Evolutionary conservation across 2,329 filamentous ascomycete genomes (phyloP).

Genomic region (Fusarium sp.): DNA sequence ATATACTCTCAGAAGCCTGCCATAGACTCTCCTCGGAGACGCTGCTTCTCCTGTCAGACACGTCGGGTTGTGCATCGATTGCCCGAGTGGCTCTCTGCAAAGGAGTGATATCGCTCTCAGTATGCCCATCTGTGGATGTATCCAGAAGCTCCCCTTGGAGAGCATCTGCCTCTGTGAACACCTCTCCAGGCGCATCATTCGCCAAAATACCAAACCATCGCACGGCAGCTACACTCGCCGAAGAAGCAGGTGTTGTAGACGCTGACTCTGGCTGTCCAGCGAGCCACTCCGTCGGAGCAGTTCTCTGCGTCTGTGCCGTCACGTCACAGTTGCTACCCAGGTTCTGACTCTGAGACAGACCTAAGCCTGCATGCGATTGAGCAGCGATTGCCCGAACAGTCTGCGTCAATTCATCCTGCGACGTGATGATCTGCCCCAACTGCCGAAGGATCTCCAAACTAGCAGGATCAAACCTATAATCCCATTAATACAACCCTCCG

Average conservation of each 20-base stretch:
- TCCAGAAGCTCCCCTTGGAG: constrained; percentile 18
- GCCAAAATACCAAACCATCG: constrained; percentile 44
- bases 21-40: constrained; percentile 34
- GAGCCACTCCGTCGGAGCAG: constrained; percentile 10
- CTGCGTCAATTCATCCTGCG: constrained; percentile 37
- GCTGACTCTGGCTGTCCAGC: constrained; percentile 29
- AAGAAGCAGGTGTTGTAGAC: constrained; percentile 39
- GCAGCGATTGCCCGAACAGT: constrained; percentile 27
- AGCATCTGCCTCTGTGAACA: background rate
- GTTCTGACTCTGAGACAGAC: background rate
- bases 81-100: constrained; percentile 32
- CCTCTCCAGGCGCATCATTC: constrained; percentile 27
- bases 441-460: constrained; percentile 50
- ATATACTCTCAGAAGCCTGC: constrained; percentile 38
- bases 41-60: background rate
- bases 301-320: background rate
- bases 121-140: background rate
- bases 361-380: background rate
- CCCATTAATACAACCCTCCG: background rate
- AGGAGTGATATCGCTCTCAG: constrained; percentile 23
- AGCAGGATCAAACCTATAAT: constrained; percentile 50
- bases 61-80: constrained; percentile 31
- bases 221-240: constrained; percentile 39
- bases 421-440: constrained; percentile 35
- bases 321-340: background rate